phyloP scores from a whole-genome alignment of 352 stramenopile genomes.

The Phytophthora europaea region DNA sequence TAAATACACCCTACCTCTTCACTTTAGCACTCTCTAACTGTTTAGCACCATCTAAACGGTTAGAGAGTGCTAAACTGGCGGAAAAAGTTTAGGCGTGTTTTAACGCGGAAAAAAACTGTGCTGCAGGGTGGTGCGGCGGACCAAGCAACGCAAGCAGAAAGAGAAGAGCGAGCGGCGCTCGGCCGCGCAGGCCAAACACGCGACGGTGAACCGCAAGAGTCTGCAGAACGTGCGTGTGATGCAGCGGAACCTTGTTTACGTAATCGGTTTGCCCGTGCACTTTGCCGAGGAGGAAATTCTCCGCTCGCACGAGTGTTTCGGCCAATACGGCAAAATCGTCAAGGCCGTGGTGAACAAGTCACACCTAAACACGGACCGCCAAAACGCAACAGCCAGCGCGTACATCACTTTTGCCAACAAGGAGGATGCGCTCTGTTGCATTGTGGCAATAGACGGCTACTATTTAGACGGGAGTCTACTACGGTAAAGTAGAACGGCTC shows the following conservation, averaged over 20 bases:
- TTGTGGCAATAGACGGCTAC: constrained; percentile 93
- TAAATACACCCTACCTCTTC: background rate
- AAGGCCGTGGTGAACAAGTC: constrained; percentile 95
- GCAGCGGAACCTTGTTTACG: constrained; percentile 96
- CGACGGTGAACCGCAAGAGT: constrained; percentile 76
- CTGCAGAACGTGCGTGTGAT: constrained; percentile 94
- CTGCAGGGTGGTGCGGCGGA: constrained; percentile 73
- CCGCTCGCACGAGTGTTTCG: constrained; percentile 91
- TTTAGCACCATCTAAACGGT: background rate
- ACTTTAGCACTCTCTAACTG: constrained; percentile 6
- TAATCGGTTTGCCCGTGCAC: constrained; percentile 90
- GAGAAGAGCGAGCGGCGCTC: constrained; percentile 85
- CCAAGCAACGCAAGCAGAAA: constrained; percentile 87
- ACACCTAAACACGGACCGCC: constrained; percentile 73
- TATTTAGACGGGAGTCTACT: constrained; percentile 85
- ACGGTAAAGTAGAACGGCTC: constrained; percentile 40
- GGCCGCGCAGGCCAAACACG: constrained; percentile 47
- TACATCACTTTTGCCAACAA: constrained; percentile 96
- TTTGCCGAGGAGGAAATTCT: constrained; percentile 90
- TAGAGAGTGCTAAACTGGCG: constrained; percentile 2
- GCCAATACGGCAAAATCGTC: constrained; percentile 94
- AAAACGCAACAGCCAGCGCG: constrained; percentile 85
- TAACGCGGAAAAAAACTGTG: background rate
- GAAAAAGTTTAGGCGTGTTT: background rate
- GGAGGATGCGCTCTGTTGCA: constrained; percentile 92